Base-by-base conservation (phyloP, 2,329 filamentous ascomycete species). In the Phyllosticta capitalensis region DNA sequence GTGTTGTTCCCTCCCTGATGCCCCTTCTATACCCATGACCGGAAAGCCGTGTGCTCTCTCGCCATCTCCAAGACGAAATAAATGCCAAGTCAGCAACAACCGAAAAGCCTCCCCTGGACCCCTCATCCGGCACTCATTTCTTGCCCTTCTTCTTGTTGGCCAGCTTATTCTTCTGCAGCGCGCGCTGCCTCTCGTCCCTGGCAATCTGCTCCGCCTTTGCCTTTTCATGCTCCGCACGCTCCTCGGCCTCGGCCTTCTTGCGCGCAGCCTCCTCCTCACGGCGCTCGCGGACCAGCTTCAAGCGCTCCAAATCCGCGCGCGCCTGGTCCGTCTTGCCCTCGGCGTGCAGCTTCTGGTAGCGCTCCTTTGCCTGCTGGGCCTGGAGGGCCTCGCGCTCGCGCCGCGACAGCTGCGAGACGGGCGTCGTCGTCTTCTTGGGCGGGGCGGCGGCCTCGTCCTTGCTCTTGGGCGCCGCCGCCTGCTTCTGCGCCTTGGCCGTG, bases 251-350 rank as follows among this genome's bases (percentile, higher is more conserved):
- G 1, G 84, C 92, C 78, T 89, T 83, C 80, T 92, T 92, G 67
- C 90, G 80, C 28, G 86, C 88, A 57, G 89, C 84, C 69, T 95
- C 92, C 20, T 87, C 86, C 68, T 89, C 92, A 64, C 94, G 84
- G 77, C 90, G 88, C 80, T 96, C 90, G 54, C 86, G 84, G 65
- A 99, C 90, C 61, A 92, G 71, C 72, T 80, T 85, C 68, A 99
- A 76, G 59, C 94, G 83, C 61, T 90, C 92, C 66, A 97, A 71
- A 75, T 99, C 94, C 5, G 89, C 87, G 72, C 90, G 88, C 54
- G 92, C 92, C 80, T 96, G 89, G 62, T 99, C 94, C 52, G 94
- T 97, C 84, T 97, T 97, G 68, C 92, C 92, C 70, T 91, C 88
- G 60, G 91, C 89, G 69, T 96, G 92, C 67, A 96, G 74, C 76